Percentiles rank a stretch among this genome's conserved stretches.
Evolutionary conservation across 2,329 filamentous ascomycete species (phyloP).

Genomic region (Uncinocarpus reesii): DNA sequence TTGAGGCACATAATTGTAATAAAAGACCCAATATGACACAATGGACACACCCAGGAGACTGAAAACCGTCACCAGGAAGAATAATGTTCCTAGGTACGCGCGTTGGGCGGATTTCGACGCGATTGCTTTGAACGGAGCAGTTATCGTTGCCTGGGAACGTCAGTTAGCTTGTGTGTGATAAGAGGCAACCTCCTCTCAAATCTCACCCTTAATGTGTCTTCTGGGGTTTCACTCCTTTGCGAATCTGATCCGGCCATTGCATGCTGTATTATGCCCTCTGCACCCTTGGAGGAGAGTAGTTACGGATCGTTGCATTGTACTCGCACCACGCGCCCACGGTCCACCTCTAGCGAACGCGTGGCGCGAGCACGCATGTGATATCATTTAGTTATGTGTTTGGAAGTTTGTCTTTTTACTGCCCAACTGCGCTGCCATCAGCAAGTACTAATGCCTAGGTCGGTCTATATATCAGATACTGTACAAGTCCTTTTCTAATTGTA

Average conservation of each 20-base stretch:
- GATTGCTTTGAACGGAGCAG: constrained; percentile 45
- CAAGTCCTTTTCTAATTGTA: background rate
- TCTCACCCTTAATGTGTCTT: constrained; percentile 10
- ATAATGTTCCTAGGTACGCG: constrained; percentile 52
- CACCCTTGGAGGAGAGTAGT: background rate
- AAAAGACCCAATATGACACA: constrained; percentile 56
- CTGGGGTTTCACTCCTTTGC: constrained; percentile 1
- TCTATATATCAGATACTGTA: too few species aligned
- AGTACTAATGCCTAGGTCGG: too few species aligned
- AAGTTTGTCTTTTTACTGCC: too few species aligned
- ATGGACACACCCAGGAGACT: constrained; percentile 49
- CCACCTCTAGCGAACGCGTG: too few species aligned
- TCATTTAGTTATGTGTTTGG: too few species aligned
- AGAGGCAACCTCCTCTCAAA: constrained; percentile 24
- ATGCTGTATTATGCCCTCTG: background rate
- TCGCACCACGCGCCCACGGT: too few species aligned
- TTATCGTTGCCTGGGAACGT: constrained; percentile 40
- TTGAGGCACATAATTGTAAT: constrained; percentile 57
- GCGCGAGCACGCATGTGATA: too few species aligned
- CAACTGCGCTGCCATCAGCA: too few species aligned
- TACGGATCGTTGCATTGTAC: background rate
- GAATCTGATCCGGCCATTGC: constrained; percentile 3
- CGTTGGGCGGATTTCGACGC: constrained; percentile 53
- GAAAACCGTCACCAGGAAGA: constrained; percentile 45
- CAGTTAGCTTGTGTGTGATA: constrained; percentile 23